Percentiles rank a stretch among this genome's conserved stretches.
These are phyloP conservation scores for Pichia californica DNA, from an alignment of 805 yeast species.

Conservation along the genomic window DNA sequence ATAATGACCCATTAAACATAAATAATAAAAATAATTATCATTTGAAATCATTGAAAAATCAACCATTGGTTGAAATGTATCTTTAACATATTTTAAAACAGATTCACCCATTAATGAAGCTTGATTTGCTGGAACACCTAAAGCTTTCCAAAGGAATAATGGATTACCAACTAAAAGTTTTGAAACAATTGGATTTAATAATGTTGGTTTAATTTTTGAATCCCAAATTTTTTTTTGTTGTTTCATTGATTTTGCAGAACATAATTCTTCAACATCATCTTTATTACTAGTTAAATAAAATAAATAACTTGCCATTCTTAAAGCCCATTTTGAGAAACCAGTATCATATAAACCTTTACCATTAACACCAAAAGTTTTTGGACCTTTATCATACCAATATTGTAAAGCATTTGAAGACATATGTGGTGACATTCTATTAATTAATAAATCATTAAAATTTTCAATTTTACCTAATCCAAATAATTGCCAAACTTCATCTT, in stretches of 20 bases:
- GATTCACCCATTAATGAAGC: conserved; percentile 74
- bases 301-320: conserved; percentile 56
- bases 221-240: conserved; percentile 67
- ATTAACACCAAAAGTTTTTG: conserved; percentile 43
- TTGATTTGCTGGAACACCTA: conserved; percentile 85
- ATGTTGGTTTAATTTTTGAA: conserved; percentile 53
- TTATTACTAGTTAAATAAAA: conserved; percentile 51
- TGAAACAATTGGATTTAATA: conserved; percentile 65
- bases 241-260: conserved; percentile 48
- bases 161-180: conserved; percentile 72
- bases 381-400: conserved; percentile 67
- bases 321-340: conserved; percentile 84
- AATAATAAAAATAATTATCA: conserved; percentile 76
- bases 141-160: conserved; percentile 79
- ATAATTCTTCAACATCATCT: conserved; percentile 46
- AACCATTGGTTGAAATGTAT: conserved; percentile 73
- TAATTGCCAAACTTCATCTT: conserved; percentile 62
- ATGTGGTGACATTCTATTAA: conserved; percentile 55
- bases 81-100: conserved; percentile 62
- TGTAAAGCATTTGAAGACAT: conserved; percentile 77
- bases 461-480: conserved; percentile 70
- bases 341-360: conserved; percentile 71
- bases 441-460: conserved; percentile 44
- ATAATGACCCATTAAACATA: conserved; percentile 59
- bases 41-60: conserved; percentile 53